A percentile compares a stretch with the other conserved stretches of the same genome.
These are phyloP conservation scores for Gossypium gossypioides DNA, from an alignment of 441 rosid genomes.

Conservation along the genomic window DNA sequence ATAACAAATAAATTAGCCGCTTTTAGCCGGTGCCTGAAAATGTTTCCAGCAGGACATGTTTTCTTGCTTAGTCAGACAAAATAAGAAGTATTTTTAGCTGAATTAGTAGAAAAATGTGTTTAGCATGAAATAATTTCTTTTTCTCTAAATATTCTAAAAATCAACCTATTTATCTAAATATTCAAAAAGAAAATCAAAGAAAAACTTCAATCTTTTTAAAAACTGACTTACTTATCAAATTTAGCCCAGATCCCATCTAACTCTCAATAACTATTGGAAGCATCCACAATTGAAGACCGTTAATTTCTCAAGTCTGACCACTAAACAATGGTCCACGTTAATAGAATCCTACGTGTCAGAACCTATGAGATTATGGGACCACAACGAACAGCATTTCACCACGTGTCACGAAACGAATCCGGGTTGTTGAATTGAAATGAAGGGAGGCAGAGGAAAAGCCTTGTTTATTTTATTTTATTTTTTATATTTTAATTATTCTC, in stretches of 20 bases:
- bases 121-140: no score
- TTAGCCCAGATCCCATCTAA: not conserved
- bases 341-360: conserved; percentile 7
- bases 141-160: no score
- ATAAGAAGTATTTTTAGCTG: no score
- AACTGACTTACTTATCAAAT: no score
- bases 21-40: no score
- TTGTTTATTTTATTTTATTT: not conserved
- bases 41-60: no score
- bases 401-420: conserved; percentile 18
- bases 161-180: no score
- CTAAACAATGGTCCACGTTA: not conserved
- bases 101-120: no score
- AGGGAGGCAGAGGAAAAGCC: not conserved
- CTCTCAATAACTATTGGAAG: not conserved
- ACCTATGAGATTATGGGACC: conserved; percentile 4
- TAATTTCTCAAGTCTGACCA: not conserved
- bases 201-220: no score
- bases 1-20: no score
- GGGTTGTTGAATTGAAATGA: not conserved
- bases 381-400: not conserved
- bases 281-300: conserved; percentile 9
- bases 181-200: no score
- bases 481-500: not conserved
- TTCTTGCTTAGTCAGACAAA: no score